Evolutionary conservation across 805 yeast species (phyloP), one percentile per base, ranked within the genome.

Genomic region (Pichia paraexigua): DNA sequence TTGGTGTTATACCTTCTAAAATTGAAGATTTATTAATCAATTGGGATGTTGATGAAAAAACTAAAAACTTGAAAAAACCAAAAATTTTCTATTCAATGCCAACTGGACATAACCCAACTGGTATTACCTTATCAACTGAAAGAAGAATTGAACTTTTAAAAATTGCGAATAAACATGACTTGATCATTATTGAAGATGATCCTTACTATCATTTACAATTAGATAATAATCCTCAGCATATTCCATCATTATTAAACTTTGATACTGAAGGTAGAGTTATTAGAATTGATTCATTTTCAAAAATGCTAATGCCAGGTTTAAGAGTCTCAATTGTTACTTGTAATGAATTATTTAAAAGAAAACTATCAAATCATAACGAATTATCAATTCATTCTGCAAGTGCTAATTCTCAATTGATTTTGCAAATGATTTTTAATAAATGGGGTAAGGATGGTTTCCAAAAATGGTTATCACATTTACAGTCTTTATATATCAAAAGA

Each of bases 71-170:
- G 9, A 71, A 57, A 25, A 76, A 71, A 58, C 90, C 90, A 54
- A 79, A 73, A 56, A 65, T 80, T 35, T 67, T 83, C 49, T 87
- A 87, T 69, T 77, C 87, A 15, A 83, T 87, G 63, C 80, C 87
- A 42, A 81, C 89, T 13, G 95, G 95, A 45, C 95, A 88, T 66
- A 87, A 88, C 69, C 96, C 96, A 47, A 82, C 90, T 17, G 95
- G 95, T 9, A 75, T 83, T 18, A 78, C 85, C 5, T 78, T 85
- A 64, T 71, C 82, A 35, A 59, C 63, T 6, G 79, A 76, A 56
- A 73, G 89, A 60, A 78, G 89, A 65, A 62, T 67, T 52, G 72
- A 73, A 44, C 72, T 87, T 52, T 83, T 85, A 62, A 71, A 73
- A 39, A 61, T 87, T 46, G 82, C 87, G 49, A 77, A 75, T 59